Evolutionary conservation across 768 basidiomycete species (phyloP).

Genomic region (Termitomyces titanicus): DNA sequence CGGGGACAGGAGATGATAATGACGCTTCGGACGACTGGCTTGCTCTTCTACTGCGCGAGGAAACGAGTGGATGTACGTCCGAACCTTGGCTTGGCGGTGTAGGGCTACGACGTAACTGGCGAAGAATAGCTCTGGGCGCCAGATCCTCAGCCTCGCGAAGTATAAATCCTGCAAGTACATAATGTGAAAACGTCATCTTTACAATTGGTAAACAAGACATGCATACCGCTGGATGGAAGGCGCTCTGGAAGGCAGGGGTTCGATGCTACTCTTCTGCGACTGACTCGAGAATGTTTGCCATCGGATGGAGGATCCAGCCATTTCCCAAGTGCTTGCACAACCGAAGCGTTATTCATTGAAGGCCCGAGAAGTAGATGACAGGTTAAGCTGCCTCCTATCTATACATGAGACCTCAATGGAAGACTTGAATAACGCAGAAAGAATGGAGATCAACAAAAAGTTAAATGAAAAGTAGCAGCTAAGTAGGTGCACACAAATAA

Average conservation of each 20-base stretch:
- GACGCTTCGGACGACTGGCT: slow-evolving; percentile 21
- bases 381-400: slow-evolving; percentile 3
- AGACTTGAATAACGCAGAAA: background rate
- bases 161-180: slow-evolving; percentile 57
- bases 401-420: slow-evolving; percentile 10
- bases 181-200: slow-evolving; percentile 12
- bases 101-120: slow-evolving; percentile 47
- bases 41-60: slow-evolving; percentile 14
- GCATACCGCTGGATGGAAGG: slow-evolving; percentile 64
- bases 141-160: slow-evolving; percentile 63
- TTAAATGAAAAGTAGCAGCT: background rate
- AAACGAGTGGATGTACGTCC: slow-evolving; percentile 11
- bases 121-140: slow-evolving; percentile 55
- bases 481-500: too few relatives aligned
- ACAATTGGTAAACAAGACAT: background rate
- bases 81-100: slow-evolving; percentile 28
- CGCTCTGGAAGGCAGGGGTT: slow-evolving; percentile 63
- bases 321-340: slow-evolving; percentile 31
- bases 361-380: background rate
- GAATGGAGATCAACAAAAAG: background rate
- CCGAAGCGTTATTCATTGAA: slow-evolving; percentile 43
- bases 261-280: slow-evolving; percentile 40
- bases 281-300: slow-evolving; percentile 8
- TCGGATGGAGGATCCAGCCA: slow-evolving; percentile 17
- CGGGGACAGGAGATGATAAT: slow-evolving; percentile 13